Evolutionary conservation across 2,329 filamentous ascomycete genomes (phyloP).

Genomic region (Pseudogymnoascus sp.): DNA sequence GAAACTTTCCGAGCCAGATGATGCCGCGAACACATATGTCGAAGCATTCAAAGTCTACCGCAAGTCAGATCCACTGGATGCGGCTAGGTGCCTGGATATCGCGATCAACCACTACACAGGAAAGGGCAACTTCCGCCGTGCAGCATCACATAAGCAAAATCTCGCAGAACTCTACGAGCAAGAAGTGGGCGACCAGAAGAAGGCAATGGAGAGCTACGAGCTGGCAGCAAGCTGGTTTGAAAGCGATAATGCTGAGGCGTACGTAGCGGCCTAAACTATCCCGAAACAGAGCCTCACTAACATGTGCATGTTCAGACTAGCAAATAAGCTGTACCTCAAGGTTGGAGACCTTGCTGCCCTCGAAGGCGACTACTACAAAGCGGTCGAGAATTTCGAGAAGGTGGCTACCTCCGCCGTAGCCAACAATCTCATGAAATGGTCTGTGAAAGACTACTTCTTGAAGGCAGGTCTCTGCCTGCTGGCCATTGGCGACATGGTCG

Average conservation of each 20-base stretch:
- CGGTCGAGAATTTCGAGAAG: conserved; percentile 75
- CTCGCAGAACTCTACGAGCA: conserved; percentile 80
- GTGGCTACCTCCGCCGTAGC: conserved; percentile 71
- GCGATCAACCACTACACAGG: conserved; percentile 81
- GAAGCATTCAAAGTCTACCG: conserved; percentile 95
- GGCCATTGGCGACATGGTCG: conserved; percentile 65
- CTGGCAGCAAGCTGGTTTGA: conserved; percentile 85
- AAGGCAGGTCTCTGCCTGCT: conserved; percentile 92
- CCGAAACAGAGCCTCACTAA: not conserved
- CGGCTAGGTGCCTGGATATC: conserved; percentile 69
- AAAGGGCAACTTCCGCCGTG: conserved; percentile 85
- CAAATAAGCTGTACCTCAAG: conserved; percentile 91
- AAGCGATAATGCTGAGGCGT: conserved; percentile 76
- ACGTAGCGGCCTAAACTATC: conserved; percentile 31
- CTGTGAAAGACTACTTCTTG: conserved; percentile 90
- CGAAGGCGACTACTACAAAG: conserved; percentile 75
- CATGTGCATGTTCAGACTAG: conserved; percentile 48
- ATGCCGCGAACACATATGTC: conserved; percentile 78
- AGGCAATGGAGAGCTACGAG: conserved; percentile 77
- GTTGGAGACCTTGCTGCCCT: conserved; percentile 81
- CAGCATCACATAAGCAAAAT: conserved; percentile 84
- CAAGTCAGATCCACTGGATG: conserved; percentile 76
- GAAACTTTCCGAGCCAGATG: conserved; percentile 83
- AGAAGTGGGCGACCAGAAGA: conserved; percentile 70
- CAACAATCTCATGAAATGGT: conserved; percentile 91